Evolutionary conservation across 2,329 filamentous ascomycete genomes (phyloP), one percentile per base, ranked within the genome.

Genomic region (Lachnellula subtilissima): DNA sequence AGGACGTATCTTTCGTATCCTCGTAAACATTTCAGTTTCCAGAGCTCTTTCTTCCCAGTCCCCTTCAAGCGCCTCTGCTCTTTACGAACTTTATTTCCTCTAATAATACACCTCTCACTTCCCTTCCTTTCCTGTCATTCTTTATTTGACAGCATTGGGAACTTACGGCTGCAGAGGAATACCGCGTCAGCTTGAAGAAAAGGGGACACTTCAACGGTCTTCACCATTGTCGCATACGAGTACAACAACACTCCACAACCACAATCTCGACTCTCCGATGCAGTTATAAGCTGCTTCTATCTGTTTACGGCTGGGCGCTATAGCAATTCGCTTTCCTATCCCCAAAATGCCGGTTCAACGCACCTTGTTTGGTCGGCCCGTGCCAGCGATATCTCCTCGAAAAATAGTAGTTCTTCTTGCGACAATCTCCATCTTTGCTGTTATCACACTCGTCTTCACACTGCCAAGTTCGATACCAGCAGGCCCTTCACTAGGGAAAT

Each of bases 381-480:
- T 83, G 60, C 75, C 77, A 57, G 77, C 77, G 52, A 70, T 85
- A 56, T 72, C 74, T 46, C 74, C 81, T 22, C 78, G 80, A 48
- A 80, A 79, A 53, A 70, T 84, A 60, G 77, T 77, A 17, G 67
- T 80, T 52, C 71, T 85, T 22, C 72, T 85, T 42, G 71, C 76
- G 54, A 67, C 72, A 53, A 71, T 85, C 47, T 75, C 77, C 57
- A 60, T 83, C 40, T 79, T 84, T 61, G 80, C 79, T 56, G 64
- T 85, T 55, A 74, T 80, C 62, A 76, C 76, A 46, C 74, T 83
- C 50, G 71, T 85, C 60, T 75, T 80, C 59, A 77, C 76, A 14
- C 70, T 84, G 11, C 77, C 79, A 17, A 75, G 72, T 60, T 69
- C 73, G 36, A 73, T 80, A 51, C 76, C 77, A n/a, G 69, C 74